These are phyloP conservation scores for Penicillium sp. DNA, from an alignment of 2,329 filamentous ascomycete species.

Conservation along the genomic window DNA sequence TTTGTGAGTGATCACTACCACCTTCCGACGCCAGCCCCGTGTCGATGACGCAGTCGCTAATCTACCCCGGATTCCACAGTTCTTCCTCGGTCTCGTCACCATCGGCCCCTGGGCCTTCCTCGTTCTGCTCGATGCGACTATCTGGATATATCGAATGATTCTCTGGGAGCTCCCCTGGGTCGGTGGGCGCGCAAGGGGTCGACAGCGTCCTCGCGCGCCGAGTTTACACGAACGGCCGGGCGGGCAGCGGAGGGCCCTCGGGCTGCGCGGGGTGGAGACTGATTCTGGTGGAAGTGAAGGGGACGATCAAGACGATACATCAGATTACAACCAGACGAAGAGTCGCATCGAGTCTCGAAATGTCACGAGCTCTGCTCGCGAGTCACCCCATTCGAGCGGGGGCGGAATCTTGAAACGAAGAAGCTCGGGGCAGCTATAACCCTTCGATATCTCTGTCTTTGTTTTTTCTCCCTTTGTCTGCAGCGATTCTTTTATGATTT, in stretches of 20 bases:
- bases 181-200: slow-evolving; percentile 63
- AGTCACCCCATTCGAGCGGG: slow-evolving; percentile 2
- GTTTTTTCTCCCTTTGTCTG: neutral
- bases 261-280: slow-evolving; percentile 25
- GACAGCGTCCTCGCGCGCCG: slow-evolving; percentile 62
- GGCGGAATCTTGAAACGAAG: slow-evolving; percentile 18
- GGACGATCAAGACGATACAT: neutral
- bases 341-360: slow-evolving; percentile 1
- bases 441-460: neutral
- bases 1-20: slow-evolving; percentile 56
- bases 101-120: slow-evolving; percentile 65
- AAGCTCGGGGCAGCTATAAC: slow-evolving; percentile 11
- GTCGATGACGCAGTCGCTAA: slow-evolving; percentile 4
- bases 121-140: slow-evolving; percentile 63
- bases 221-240: slow-evolving; percentile 61
- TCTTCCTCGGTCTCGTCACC: slow-evolving; percentile 61
- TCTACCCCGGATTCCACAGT: slow-evolving; percentile 40
- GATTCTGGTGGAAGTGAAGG: slow-evolving; percentile 15
- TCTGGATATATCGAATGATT: slow-evolving; percentile 62
- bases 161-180: slow-evolving; percentile 62
- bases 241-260: slow-evolving; percentile 42
- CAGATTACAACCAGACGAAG: neutral
- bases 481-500: slow-evolving; percentile 2
- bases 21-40: neutral
- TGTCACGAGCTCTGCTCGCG: slow-evolving; percentile 11